These are phyloP conservation scores for Orbilia quercus DNA, from an alignment of 2,329 filamentous ascomycete species.

Conservation along the genomic window DNA sequence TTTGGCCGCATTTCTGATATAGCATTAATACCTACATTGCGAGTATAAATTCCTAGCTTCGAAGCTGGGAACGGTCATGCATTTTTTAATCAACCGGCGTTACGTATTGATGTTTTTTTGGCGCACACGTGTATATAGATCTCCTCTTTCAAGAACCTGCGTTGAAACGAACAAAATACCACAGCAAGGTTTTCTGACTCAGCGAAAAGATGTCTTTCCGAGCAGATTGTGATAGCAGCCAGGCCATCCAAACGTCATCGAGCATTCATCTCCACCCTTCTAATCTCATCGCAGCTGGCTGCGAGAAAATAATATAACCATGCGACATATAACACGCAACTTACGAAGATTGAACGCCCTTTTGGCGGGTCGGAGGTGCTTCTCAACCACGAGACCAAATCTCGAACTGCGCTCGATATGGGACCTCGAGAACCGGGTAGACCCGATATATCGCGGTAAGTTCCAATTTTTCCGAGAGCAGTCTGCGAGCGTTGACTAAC, in stretches of 20 bases:
- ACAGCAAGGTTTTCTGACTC: constrained; percentile 5
- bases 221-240: background rate
- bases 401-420: constrained; percentile 52
- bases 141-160: background rate
- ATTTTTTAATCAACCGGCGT: background rate
- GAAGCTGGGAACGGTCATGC: background rate
- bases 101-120: background rate
- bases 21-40: background rate
- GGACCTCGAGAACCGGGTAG: constrained; percentile 40
- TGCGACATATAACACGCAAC: constrained; percentile 23
- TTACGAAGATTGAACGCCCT: constrained; percentile 1
- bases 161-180: constrained; percentile 8
- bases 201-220: background rate
- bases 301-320: background rate
- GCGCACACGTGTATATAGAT: background rate
- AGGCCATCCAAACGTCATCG: background rate
- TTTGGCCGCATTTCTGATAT: constrained; percentile 33
- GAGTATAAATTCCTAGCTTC: background rate
- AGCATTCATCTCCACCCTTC: background rate
- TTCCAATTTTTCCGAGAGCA: background rate
- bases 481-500: constrained; percentile 23
- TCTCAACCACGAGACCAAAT: constrained; percentile 24
- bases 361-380: constrained; percentile 12
- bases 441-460: constrained; percentile 55
- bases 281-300: constrained; percentile 31